phyloP scores from a whole-genome alignment of 139 green algal species.

The Tetradesmus obliquus region DNA sequence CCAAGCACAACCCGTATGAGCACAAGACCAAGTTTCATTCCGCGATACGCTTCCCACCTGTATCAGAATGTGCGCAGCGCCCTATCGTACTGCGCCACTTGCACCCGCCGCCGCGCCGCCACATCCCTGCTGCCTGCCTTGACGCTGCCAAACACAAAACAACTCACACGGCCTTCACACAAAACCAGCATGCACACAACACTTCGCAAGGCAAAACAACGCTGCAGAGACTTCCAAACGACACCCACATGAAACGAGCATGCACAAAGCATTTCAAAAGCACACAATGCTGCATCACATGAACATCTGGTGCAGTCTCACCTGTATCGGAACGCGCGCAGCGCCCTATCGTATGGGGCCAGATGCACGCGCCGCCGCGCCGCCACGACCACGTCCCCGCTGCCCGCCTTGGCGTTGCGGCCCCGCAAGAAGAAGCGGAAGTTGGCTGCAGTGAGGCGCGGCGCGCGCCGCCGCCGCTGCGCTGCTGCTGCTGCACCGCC shows the following conservation, averaged over 20 bases:
- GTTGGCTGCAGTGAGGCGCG: constrained; percentile 74
- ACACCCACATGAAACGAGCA: no score
- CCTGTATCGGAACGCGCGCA: constrained; percentile 73
- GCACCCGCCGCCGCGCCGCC: no score
- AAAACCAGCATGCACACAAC: no score
- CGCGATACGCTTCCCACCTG: not conserved
- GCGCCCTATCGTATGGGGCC: constrained; percentile 78
- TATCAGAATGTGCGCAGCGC: not conserved
- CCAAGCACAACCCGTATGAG: no score
- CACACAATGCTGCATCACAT: not conserved
- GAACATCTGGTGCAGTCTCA: not conserved
- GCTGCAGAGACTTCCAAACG: no score
- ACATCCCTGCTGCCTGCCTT: not conserved
- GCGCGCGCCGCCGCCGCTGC: constrained; percentile 9
- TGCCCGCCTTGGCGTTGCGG: constrained; percentile 65
- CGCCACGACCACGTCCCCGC: constrained; percentile 70
- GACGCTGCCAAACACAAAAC: not conserved
- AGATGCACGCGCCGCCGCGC: constrained; percentile 63
- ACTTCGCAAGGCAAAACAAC: no score
- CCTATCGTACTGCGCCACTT: not conserved
- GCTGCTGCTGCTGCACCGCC: not conserved
- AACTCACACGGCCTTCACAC: not conserved
- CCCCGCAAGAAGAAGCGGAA: constrained; percentile 91
- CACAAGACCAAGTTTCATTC: no score
- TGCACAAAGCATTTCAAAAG: no score